phyloP scores from a whole-genome alignment of 2,329 filamentous ascomycete species.

The Hymenoscyphus scutula region DNA sequence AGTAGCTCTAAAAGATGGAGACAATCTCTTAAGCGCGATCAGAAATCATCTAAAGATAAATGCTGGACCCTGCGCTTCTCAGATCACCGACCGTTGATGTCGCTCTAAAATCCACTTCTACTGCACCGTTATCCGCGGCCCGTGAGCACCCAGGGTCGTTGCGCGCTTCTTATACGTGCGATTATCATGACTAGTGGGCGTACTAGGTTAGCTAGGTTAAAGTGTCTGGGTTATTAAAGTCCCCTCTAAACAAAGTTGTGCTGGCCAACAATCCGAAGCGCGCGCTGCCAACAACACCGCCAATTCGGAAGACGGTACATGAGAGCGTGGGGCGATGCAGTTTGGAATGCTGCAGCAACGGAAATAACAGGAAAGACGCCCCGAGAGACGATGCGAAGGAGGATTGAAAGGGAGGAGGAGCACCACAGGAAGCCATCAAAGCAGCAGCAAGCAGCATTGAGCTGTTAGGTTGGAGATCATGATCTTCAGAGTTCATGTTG shows the following conservation, averaged over 20 bases:
- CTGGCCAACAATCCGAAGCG: not conserved
- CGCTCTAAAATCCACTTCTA: not conserved
- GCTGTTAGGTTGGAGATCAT: not conserved
- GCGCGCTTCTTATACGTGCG: conserved; percentile 1
- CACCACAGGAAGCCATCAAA: not conserved
- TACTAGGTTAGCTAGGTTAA: not conserved
- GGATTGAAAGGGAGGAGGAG: not conserved
- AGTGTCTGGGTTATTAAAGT: too few species aligned
- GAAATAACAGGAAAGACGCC: conserved; percentile 27
- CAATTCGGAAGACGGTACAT: not conserved
- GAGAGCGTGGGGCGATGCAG: conserved; percentile 13
- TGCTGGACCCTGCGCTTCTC: not conserved
- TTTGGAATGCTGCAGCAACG: conserved; percentile 26
- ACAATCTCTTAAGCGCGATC: conserved; percentile 1
- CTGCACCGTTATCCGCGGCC: conserved; percentile 2
- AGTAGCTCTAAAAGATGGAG: not conserved
- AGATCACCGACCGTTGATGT: not conserved
- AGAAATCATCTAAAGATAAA: not conserved
- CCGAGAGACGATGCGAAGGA: not conserved
- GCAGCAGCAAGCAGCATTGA: conserved; percentile 2
- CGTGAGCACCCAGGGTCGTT: conserved; percentile 1
- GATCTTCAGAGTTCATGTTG: not conserved
- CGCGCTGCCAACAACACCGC: conserved; percentile 6
- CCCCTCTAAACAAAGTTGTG: conserved; percentile 2
- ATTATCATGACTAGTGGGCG: not conserved